Evolutionary conservation across 176 grass and related monocot species (phyloP).

Genomic region (Phoenix roebelenii): DNA sequence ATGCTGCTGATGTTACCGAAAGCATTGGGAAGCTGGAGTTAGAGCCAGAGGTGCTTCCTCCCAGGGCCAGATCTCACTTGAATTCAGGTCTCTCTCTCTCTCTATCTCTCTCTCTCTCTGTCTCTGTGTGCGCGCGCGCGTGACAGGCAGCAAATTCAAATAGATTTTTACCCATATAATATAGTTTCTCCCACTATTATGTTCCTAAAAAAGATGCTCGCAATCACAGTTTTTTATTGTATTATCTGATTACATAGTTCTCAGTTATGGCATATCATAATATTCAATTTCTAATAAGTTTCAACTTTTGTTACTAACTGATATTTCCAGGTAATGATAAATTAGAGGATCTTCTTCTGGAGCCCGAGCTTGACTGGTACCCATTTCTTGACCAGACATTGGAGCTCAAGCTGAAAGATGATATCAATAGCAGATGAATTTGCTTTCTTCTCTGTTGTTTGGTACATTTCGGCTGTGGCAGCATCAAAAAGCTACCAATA

Average conservation of each 20-base stretch:
- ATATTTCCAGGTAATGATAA: not conserved
- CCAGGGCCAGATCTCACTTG: not conserved
- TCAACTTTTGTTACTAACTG: not conserved
- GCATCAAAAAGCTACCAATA: too few relatives aligned
- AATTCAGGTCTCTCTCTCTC: not conserved
- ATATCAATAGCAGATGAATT: not conserved
- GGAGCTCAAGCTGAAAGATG: not conserved
- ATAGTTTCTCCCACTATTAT: too few relatives aligned
- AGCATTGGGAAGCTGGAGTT: not conserved
- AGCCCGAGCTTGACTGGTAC: not conserved
- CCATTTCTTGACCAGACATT: conserved; percentile 1
- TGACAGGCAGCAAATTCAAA: not conserved
- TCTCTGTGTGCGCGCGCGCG: not conserved
- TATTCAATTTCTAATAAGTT: not conserved
- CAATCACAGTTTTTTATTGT: too few relatives aligned
- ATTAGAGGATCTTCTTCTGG: not conserved
- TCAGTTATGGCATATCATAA: not conserved
- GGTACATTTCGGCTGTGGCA: too few relatives aligned
- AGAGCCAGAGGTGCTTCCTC: not conserved
- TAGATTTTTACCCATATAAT: not conserved
- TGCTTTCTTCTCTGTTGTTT: too few relatives aligned
- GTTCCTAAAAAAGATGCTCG: too few relatives aligned
- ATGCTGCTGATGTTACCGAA: not conserved
- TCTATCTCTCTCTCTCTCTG: not conserved
- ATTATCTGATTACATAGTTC: not conserved